Evolutionary conservation across 345 rosid species (phyloP).

Genomic region (Syzygium aromaticum): DNA sequence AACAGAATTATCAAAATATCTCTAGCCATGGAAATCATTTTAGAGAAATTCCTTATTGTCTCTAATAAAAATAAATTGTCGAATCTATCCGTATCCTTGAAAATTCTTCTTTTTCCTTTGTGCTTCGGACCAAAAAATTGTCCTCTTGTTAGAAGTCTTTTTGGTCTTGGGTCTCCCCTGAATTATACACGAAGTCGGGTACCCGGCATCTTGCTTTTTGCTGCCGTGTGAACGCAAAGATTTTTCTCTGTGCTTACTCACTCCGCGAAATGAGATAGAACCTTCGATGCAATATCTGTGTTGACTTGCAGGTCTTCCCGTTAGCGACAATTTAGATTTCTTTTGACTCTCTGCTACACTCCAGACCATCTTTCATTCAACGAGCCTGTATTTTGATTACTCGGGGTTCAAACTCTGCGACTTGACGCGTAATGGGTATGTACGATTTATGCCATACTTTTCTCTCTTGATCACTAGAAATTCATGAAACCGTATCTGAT

Average conservation of each 20-base stretch:
- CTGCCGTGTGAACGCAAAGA: not conserved
- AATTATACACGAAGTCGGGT: not conserved
- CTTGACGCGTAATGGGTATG: not conserved
- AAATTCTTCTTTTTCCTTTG: not conserved
- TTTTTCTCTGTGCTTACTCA: not conserved
- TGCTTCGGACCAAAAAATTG: not conserved
- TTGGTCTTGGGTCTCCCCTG: not conserved
- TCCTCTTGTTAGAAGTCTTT: not conserved
- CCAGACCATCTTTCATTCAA: not conserved
- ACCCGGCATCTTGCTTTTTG: not conserved
- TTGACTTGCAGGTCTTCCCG: not conserved
- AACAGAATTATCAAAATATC: no score
- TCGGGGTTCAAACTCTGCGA: not conserved
- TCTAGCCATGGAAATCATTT: no score
- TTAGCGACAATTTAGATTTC: not conserved
- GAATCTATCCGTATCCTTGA: not conserved
- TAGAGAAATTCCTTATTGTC: no score
- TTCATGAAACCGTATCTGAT: not conserved
- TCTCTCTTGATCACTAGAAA: not conserved
- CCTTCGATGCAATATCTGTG: not conserved
- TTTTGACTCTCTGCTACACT: not conserved
- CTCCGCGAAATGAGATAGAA: not conserved
- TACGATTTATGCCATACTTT: not conserved
- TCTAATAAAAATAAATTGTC: not conserved
- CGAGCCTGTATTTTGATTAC: not conserved